Conservation (phyloP, 495 filamentous ascomycete species). For the Rhizodiscina lignyota region DNA sequence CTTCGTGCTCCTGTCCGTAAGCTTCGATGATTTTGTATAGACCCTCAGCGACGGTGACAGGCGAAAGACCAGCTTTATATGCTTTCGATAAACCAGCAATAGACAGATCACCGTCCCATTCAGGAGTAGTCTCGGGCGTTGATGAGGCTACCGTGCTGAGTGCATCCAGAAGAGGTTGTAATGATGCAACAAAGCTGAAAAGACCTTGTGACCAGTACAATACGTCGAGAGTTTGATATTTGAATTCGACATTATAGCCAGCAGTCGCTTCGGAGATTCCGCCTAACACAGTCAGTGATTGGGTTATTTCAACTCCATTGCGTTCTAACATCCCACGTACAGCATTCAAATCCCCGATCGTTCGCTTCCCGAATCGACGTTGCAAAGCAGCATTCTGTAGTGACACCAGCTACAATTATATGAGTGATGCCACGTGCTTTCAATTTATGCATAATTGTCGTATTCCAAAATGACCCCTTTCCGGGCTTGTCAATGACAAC, state of each 20-base stretch:
- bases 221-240: slow-evolving; percentile 24
- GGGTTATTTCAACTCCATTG: slow-evolving; percentile 19
- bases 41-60: slow-evolving; percentile 22
- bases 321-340: slow-evolving; percentile 11
- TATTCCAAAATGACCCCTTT: slow-evolving; percentile 20
- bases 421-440: slow-evolving; percentile 18
- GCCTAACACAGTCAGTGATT: slow-evolving; percentile 21
- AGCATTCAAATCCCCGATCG: slow-evolving; percentile 20
- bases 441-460: slow-evolving; percentile 16
- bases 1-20: slow-evolving; percentile 30
- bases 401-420: slow-evolving; percentile 17
- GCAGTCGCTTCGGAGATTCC: slow-evolving; percentile 28
- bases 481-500: slow-evolving; percentile 21
- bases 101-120: slow-evolving; percentile 26
- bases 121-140: slow-evolving; percentile 17
- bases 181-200: slow-evolving; percentile 31
- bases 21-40: slow-evolving; percentile 15
- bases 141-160: slow-evolving; percentile 4
- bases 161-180: slow-evolving; percentile 18
- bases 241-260: slow-evolving; percentile 28
- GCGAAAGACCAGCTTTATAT: slow-evolving; percentile 27
- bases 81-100: slow-evolving; percentile 20
- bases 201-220: slow-evolving; percentile 30
- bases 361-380: slow-evolving; percentile 19
- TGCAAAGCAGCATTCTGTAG: slow-evolving; percentile 20